Evolutionary conservation across 2,329 filamentous ascomycete species (phyloP), one percentile per base, ranked within the genome.

Genomic region (Pseudocercospora fijiensis): DNA sequence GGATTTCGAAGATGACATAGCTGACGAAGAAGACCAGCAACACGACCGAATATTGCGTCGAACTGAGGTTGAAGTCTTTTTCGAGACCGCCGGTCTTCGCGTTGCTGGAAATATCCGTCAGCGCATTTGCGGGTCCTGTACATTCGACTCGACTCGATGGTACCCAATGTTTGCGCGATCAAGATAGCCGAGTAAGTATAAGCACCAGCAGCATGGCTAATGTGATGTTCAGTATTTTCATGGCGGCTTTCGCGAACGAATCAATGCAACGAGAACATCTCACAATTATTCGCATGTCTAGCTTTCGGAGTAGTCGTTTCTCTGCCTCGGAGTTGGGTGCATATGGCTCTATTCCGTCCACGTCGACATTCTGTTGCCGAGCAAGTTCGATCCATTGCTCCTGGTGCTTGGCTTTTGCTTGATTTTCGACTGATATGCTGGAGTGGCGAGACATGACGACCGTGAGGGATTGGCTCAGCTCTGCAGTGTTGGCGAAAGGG

Each of bases 161-260:
- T 0, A 83, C 81, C 0, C 41, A n/a, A 86, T 76, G 64, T 86
- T 86, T 26, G 73, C 74, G 69, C 72, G 52, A 70, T 87, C 85
- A 11, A 89, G 77, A 75, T 90, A 91, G 77, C 92, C 91, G 78
- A 89, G 82, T 73, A 91, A 89, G 73, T 90, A 91, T 78, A 91
- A 91, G 79, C 78, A 87, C 86, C 0, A 88, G 88, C 61, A 91
- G 79, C 76, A 91, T 63, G 53, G 88, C 28, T 56, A 13, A 13
- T 33, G 52, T 11, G n/a, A 20, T 7, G 26, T 27, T 27, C 9
- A 56, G 37, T 7, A 18, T 41, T 9, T 37, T 11, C n/a, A n/a
- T n/a, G 13, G 13, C 5, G 28, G 28, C 28, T 30, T 30, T 33
- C 11, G n/a, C n/a, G n/a, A n/a, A n/a, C 11, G 16, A 2, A 11